Evolutionary conservation across 345 rosid genomes (phyloP), one percentile per base, ranked within the genome.

Genomic region (Eucalyptus curtisii): DNA sequence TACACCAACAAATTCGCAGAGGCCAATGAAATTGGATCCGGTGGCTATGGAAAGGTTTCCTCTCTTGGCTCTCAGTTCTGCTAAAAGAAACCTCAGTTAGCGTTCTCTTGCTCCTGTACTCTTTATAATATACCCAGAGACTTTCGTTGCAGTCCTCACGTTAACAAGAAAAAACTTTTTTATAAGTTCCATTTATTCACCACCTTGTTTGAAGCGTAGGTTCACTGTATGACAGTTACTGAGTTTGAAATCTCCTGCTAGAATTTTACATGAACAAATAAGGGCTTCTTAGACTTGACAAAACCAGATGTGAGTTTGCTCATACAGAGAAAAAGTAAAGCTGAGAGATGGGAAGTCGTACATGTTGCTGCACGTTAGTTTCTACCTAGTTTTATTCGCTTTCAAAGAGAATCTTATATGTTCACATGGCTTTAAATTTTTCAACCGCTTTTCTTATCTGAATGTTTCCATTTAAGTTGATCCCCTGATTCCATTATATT

Each of bases 41-140:
- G 99, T 33, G 99, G 99, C 82, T 97, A 96, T 90, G 99, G 99
- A 79, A 95, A 97, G 97, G 99, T 95, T 87, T 84, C 87, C 89
- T 76, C 61, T 48, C 30, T 50, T 76, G 40, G 10, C 57, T 61
- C 15, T 61, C 68, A 3, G 31, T 61, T 27, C 33, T 61, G 17
- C 31, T 30, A 30, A 61, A 7, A 61, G 68, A 61, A 61, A 61
- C 17, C 68, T 61, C 33, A 61, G 8, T 17, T 59, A 86, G 52
- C 79, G 11, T 44, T 15, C 31, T 68, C 85, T 19, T 47, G 33
- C 49, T 87, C 55, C 57, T 20, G 45, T 42, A 19, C 61, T 88
- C 59, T 55, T 61, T 27, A 81, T 20, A 81, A 11, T 81, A 48
- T 22, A 22, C 49, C 86, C 49, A 40, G 27, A 45, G 55, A 16